Conservation (phyloP, 2,329 filamentous ascomycete genomes). For the Ramularia endophylla region DNA sequence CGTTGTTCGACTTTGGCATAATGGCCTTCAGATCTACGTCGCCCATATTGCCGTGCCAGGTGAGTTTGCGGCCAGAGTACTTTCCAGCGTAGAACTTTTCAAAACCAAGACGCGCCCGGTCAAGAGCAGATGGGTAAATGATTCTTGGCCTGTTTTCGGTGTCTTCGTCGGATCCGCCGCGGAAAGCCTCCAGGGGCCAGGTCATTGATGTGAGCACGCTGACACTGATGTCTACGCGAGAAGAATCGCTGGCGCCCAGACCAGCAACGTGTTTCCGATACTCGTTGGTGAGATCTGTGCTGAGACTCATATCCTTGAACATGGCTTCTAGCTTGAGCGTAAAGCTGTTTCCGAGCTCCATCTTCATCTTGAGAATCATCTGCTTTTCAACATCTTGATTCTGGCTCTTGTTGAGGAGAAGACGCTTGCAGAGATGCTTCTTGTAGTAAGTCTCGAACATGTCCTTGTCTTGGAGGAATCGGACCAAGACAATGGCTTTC, state of each 20-base stretch:
- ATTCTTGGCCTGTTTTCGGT: constrained; percentile 50
- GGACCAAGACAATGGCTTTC: constrained; percentile 80
- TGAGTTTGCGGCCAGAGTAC: constrained; percentile 80
- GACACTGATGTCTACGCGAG: constrained; percentile 71
- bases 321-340: constrained; percentile 91
- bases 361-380: constrained; percentile 95
- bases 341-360: constrained; percentile 90
- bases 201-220: constrained; percentile 87
- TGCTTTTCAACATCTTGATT: constrained; percentile 90
- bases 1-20: constrained; percentile 65
- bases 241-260: constrained; percentile 51
- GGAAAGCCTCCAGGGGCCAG: constrained; percentile 90
- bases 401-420: constrained; percentile 83
- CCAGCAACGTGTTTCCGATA: constrained; percentile 67
- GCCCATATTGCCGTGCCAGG: constrained; percentile 72
- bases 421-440: constrained; percentile 82
- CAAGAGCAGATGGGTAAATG: constrained; percentile 69
- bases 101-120: constrained; percentile 73
- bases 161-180: constrained; percentile 47
- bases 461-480: constrained; percentile 87
- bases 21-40: constrained; percentile 79
- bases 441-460: constrained; percentile 97
- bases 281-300: constrained; percentile 69
- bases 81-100: constrained; percentile 82
- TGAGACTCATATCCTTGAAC: constrained; percentile 94